Conservation (phyloP, 495 filamentous ascomycete genomes). For the Baudoinia panamericana region DNA sequence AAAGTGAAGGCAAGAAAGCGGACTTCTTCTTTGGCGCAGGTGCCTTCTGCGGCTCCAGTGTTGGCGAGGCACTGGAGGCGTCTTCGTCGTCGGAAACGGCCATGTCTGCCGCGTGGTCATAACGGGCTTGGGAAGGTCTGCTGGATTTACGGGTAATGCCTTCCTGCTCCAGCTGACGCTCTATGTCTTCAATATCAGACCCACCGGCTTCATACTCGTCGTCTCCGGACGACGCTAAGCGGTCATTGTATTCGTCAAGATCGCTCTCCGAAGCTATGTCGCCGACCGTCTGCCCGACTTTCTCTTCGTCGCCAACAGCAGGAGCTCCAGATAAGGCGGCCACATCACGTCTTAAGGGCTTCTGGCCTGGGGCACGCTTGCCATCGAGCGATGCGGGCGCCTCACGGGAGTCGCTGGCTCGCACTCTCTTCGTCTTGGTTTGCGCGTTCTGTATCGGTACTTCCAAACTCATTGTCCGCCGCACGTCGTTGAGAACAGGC, state of each 20-base stretch:
- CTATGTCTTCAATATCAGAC: constrained; percentile 26
- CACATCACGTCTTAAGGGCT: no score
- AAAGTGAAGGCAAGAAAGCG: constrained; percentile 74
- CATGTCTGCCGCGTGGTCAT: constrained; percentile 29
- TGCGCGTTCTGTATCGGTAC: constrained; percentile 11
- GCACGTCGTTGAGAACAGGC: constrained; percentile 48
- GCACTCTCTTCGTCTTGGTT: constrained; percentile 2
- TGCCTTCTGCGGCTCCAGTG: constrained; percentile 26
- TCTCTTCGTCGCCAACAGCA: no score
- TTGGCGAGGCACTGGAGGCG: constrained; percentile 3
- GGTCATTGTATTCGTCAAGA: constrained; percentile 43
- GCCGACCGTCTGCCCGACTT: no score
- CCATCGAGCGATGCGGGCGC: no score
- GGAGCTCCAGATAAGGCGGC: no score
- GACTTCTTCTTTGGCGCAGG: constrained; percentile 38
- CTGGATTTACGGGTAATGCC: constrained; percentile 9
- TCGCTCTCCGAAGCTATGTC: constrained; percentile 3
- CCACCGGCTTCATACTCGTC: constrained; percentile 31
- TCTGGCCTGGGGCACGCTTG: no score
- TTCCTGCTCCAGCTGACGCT: constrained; percentile 18
- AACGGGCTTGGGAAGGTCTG: background rate
- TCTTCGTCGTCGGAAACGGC: constrained; percentile 11
- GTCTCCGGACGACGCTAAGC: constrained; percentile 39
- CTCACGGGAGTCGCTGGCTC: constrained; percentile 5
- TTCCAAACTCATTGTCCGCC: constrained; percentile 39